Evolutionary conservation across 2,329 filamentous ascomycete genomes (phyloP), one percentile per base, ranked within the genome.

Genomic region (Fusarium metavorans): DNA sequence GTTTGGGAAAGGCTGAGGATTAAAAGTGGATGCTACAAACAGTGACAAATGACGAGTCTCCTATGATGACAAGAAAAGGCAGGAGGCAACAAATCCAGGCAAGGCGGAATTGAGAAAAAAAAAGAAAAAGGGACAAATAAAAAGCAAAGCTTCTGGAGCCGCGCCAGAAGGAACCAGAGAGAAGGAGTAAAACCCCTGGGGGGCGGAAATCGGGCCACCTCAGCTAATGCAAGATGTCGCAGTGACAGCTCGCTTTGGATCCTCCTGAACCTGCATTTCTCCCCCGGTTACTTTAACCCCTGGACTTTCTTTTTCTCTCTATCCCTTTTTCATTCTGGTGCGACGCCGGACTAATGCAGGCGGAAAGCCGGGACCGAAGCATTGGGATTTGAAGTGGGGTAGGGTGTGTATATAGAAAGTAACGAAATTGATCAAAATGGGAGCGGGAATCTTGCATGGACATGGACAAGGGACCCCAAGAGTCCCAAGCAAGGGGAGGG

Each of bases 361-460:
- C 66, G 54, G 73, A 52, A 64, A 73, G 71, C 77, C 77, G 72
- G 77, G 77, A 76, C 77, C 77, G 62, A 72, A 79, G 77, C 71
- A 61, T 70, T 77, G 77, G 77, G 72, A 76, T 65, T 70, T 61
- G 37, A 13, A 60, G 68, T 67, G 75, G 71, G 56, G 67, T 37
- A n/a, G 52, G 58, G 64, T 3, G 62, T 27, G 64, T 27, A 13
- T 23, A 18, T 73, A 52, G 35, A 13, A 20, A 43, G 50, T 23
- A 18, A 52, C 25, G 43, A 48, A 48, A 48, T 48, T 48, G 23
- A 65, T 59, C 59, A 56, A 65, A 58, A 73, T 62, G 64, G 69
- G 69, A 67, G 72, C 73, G 66, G 66, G 70, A 73, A 75, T 74
- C 70, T 74, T 66, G 73, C 73, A 76, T 75, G 64, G 70, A 68